Conservation (phyloP, 805 yeast species). For the Myxozyma nipponensis region DNA sequence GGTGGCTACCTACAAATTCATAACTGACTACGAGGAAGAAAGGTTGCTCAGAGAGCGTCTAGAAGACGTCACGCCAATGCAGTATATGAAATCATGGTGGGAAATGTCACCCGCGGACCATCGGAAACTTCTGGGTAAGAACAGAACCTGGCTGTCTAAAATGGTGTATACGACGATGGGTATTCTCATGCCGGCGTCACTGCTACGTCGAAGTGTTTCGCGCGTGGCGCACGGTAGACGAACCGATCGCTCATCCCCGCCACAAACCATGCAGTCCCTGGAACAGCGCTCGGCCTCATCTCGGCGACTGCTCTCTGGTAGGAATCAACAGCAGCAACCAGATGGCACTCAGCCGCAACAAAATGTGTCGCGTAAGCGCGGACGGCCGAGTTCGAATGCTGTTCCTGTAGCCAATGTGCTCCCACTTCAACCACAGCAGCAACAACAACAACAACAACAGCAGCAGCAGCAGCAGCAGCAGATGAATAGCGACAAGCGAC, state of each 20-base stretch:
- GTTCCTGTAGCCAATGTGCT: no score
- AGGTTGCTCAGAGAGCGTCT: constrained; percentile 16
- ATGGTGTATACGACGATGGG: constrained; percentile 17
- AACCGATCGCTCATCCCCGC: background rate
- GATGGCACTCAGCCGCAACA: background rate
- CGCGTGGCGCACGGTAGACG: background rate
- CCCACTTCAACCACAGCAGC: constrained; percentile 1
- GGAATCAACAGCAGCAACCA: background rate
- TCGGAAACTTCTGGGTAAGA: constrained; percentile 22
- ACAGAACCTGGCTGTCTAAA: constrained; percentile 20
- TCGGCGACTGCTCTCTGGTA: background rate
- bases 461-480: background rate
- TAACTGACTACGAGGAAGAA: constrained; percentile 27
- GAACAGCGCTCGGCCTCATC: background rate
- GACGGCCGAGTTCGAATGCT: no score
- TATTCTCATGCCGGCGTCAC: constrained; percentile 16
- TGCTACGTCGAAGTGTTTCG: constrained; percentile 20
- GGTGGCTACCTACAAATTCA: constrained; percentile 21
- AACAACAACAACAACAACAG: background rate
- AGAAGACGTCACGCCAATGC: constrained; percentile 7
- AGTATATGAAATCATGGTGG: constrained; percentile 25
- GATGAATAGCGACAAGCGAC: no score
- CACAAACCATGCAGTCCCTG: background rate
- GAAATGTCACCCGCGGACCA: constrained; percentile 22
- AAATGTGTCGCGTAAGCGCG: no score